These are phyloP conservation scores for Trichoderma cornu-damae DNA, from an alignment of 2,329 filamentous ascomycete genomes.

Conservation along the genomic window DNA sequence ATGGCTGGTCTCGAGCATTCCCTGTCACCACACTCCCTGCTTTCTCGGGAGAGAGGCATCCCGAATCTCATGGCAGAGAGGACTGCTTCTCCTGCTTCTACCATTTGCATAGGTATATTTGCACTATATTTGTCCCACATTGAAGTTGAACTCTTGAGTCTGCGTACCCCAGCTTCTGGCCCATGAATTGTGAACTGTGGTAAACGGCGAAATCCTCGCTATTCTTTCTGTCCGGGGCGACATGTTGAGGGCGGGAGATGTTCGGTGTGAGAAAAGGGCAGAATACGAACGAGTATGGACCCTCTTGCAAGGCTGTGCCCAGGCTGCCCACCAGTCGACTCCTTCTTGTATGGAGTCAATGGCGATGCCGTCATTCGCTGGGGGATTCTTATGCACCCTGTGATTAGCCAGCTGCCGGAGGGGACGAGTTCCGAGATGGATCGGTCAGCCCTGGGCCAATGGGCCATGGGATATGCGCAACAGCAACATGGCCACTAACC, in stretches of 20 bases:
- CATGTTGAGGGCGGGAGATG: not conserved
- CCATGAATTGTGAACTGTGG: no score
- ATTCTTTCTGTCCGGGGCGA: no score
- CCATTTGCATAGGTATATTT: no score
- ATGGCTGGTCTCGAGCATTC: not conserved
- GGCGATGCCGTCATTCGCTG: conserved; percentile 2
- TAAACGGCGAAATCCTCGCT: no score
- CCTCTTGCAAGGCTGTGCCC: not conserved
- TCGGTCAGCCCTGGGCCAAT: not conserved
- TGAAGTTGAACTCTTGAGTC: no score
- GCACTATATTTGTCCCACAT: no score
- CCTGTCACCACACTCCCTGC: no score
- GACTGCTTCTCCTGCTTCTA: no score
- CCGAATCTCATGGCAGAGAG: no score
- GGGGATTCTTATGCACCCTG: not conserved
- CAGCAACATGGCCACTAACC: not conserved
- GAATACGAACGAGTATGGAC: not conserved
- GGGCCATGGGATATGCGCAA: conserved; percentile 8
- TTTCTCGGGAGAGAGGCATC: no score
- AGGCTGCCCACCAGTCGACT: not conserved
- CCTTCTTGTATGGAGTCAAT: not conserved
- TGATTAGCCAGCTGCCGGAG: not conserved
- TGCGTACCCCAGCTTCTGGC: no score
- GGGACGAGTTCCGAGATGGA: not conserved
- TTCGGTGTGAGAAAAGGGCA: not conserved